A percentile compares a stretch with the other conserved stretches of the same genome.
These are phyloP conservation scores for Neodidymelliopsis sp. DNA, from an alignment of 2,329 filamentous ascomycete genomes.

Conservation along the genomic window DNA sequence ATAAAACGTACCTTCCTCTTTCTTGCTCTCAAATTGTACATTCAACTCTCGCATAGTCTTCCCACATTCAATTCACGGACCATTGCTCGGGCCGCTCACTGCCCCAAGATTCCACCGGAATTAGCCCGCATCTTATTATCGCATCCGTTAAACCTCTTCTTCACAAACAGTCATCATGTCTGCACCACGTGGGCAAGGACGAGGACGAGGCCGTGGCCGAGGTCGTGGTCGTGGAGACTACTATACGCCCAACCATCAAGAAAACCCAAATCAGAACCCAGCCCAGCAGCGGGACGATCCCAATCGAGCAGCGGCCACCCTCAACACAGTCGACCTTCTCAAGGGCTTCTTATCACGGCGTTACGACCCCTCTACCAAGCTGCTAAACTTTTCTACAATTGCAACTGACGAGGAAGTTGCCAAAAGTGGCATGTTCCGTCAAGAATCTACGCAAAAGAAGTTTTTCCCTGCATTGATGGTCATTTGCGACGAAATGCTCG, in stretches of 20 bases:
- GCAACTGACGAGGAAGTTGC: constrained; percentile 75
- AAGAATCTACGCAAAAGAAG: constrained; percentile 76
- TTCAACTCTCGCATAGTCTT: neutral
- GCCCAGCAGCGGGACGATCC: constrained; percentile 82
- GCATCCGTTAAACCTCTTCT: neutral
- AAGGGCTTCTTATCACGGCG: constrained; percentile 75
- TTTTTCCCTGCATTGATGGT: constrained; percentile 93
- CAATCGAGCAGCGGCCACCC: constrained; percentile 30
- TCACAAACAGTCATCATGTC: constrained; percentile 14
- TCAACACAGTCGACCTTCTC: constrained; percentile 66
- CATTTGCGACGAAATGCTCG: constrained; percentile 81
- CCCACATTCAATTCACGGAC: neutral
- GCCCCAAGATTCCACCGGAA: too few relatives aligned
- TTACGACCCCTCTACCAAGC: constrained; percentile 74
- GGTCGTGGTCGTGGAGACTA: constrained; percentile 30
- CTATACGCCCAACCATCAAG: constrained; percentile 24
- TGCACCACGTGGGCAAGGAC: constrained; percentile 24
- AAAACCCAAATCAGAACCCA: constrained; percentile 50
- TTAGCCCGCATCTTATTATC: neutral
- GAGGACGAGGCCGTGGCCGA: constrained; percentile 28
- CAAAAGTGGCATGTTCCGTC: constrained; percentile 77
- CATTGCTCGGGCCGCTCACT: neutral
- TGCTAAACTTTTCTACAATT: constrained; percentile 83
- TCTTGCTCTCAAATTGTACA: neutral
- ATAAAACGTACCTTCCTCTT: constrained; percentile 13